Percentiles rank a stretch among this genome's conserved stretches.
phyloP scores from a whole-genome alignment of 78 protist species.

The Pelomyxa schiedti region DNA sequence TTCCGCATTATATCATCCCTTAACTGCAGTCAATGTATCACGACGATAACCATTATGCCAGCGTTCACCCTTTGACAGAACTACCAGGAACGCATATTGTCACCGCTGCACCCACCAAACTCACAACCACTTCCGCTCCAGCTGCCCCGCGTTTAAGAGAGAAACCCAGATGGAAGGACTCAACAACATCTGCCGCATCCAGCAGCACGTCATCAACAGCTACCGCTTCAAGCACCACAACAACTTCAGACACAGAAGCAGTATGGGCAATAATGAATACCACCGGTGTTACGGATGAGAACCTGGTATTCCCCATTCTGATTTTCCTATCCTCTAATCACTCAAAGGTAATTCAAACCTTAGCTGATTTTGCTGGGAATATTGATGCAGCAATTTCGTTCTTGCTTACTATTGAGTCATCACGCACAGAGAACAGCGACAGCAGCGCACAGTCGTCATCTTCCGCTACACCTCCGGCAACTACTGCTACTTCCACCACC shows the following conservation, averaged over 20 bases:
- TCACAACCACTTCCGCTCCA: not conserved
- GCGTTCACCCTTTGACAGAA: no score
- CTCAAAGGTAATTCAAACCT: constrained; percentile 37
- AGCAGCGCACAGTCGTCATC: no score
- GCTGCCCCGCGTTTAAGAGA: not conserved
- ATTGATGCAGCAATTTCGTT: constrained; percentile 24
- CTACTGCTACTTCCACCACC: no score
- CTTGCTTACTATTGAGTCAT: no score
- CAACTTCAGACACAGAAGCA: not conserved
- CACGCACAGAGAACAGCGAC: no score
- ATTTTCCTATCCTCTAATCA: no score
- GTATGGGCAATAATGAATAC: constrained; percentile 14
- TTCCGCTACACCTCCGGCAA: no score
- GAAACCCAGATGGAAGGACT: not conserved
- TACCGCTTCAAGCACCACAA: not conserved
- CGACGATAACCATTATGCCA: constrained; percentile 44
- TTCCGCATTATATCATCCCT: not conserved
- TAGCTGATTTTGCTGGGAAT: constrained; percentile 23
- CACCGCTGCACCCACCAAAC: constrained; percentile 3
- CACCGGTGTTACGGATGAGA: constrained; percentile 31
- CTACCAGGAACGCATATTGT: no score
- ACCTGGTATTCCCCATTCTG: no score
- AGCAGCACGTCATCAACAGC: not conserved
- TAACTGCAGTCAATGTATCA: constrained; percentile 45
- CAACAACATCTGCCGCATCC: not conserved